phyloP scores from a whole-genome alignment of 1,284 basidiomycete genomes.

The Tylopilus sp. region DNA sequence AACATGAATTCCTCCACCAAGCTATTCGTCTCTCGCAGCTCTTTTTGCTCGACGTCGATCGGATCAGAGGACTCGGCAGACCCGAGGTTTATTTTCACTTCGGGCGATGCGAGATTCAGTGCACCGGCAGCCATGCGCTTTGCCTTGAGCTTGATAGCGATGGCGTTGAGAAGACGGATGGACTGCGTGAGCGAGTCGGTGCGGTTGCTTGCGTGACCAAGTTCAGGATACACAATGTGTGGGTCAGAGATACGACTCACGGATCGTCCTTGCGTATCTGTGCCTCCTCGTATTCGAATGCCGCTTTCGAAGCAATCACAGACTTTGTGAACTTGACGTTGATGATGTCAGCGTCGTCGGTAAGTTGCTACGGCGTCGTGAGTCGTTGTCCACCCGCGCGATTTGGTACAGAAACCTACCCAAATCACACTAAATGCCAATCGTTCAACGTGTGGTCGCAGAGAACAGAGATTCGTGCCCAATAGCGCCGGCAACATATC shows the following conservation, averaged over 20 bases:
- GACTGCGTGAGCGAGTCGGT: slow-evolving; percentile 85
- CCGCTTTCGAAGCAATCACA: slow-evolving; percentile 94
- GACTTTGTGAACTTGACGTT: slow-evolving; percentile 93
- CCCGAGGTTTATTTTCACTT: slow-evolving; percentile 96
- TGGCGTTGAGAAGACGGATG: slow-evolving; percentile 86
- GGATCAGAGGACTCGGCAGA: slow-evolving; percentile 92
- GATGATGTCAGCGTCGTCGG: slow-evolving; percentile 84
- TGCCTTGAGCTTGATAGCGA: slow-evolving; percentile 86
- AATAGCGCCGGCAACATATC: slow-evolving; percentile 97
- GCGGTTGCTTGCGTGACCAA: slow-evolving; percentile 49
- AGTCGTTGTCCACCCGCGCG: neutral
- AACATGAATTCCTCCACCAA: slow-evolving; percentile 99
- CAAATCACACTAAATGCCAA: slow-evolving; percentile 96
- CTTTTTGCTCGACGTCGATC: slow-evolving; percentile 97
- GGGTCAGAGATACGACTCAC: slow-evolving; percentile 45
- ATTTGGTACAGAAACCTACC: slow-evolving; percentile 53
- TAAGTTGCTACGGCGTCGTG: slow-evolving; percentile 69
- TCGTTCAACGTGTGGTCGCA: slow-evolving; percentile 91
- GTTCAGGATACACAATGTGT: neutral
- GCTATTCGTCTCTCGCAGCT: slow-evolving; percentile 90
- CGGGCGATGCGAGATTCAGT: slow-evolving; percentile 94
- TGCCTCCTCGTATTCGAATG: slow-evolving; percentile 97
- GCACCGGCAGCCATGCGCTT: slow-evolving; percentile 92
- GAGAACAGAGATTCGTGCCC: slow-evolving; percentile 95
- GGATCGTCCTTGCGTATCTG: slow-evolving; percentile 92